Conservation (phyloP, 2,329 filamentous ascomycete species). For the Pseudopyricularia cyperi region DNA sequence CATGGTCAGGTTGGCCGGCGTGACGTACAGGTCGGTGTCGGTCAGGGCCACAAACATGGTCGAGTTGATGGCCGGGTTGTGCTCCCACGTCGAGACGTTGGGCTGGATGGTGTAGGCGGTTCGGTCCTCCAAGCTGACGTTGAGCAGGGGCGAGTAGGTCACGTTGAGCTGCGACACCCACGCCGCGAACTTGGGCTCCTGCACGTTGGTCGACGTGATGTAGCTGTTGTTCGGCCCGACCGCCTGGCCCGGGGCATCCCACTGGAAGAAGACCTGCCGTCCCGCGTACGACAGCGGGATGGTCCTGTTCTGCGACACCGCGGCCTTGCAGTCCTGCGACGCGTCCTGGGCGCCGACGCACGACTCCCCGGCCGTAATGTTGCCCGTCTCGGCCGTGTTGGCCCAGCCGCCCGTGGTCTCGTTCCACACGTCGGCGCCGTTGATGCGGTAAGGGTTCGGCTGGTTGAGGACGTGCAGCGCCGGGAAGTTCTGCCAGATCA, state of each 20-base stretch:
- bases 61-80: slow-evolving; percentile 58
- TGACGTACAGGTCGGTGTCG: slow-evolving; percentile 53
- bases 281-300: slow-evolving; percentile 64
- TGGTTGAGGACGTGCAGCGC: slow-evolving; percentile 60
- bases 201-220: slow-evolving; percentile 49
- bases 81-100: slow-evolving; percentile 50
- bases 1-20: slow-evolving; percentile 35
- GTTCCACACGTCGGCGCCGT: slow-evolving; percentile 46
- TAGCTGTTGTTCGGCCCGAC: slow-evolving; percentile 79
- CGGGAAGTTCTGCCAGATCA: slow-evolving; percentile 80
- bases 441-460: slow-evolving; percentile 57
- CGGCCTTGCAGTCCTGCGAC: slow-evolving; percentile 46
- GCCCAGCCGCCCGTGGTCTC: slow-evolving; percentile 50
- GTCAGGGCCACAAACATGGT: slow-evolving; percentile 73
- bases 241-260: slow-evolving; percentile 55
- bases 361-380: slow-evolving; percentile 27
- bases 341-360: slow-evolving; percentile 45
- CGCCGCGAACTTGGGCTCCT: slow-evolving; percentile 50
- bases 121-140: slow-evolving; percentile 31
- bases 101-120: slow-evolving; percentile 62
- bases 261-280: slow-evolving; percentile 55
- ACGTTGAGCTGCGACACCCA: slow-evolving; percentile 71
- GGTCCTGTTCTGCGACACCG: slow-evolving; percentile 55
- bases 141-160: slow-evolving; percentile 52
- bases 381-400: slow-evolving; percentile 38